Base-by-base conservation (phyloP, 352 stramenopile genomes). In the Lagenidium giganteum region DNA sequence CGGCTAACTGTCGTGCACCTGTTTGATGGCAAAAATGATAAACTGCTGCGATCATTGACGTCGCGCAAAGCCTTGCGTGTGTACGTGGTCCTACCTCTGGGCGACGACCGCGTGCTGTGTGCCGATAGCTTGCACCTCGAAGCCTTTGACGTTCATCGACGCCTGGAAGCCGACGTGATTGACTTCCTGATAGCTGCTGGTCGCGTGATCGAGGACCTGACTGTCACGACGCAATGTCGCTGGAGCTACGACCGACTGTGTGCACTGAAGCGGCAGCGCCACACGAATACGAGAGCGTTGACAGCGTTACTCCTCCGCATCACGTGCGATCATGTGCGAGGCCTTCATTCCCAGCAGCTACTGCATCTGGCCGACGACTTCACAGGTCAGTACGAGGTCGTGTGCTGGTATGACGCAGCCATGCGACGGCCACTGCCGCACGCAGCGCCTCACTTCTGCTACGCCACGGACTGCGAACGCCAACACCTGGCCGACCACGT, bases 261-360 rank as follows among this genome's bases (percentile, higher is more conserved):
- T 37, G 43, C 11, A 9, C 48, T 79, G 1, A 70, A 64, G 0
- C 46, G 43, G 0, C 39, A 32, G 8, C 54, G 62, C 0, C 77
- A 89, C 13, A 6, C 43, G 0, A 74, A 83, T 16, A 63, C 30
- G 42, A 49, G 3, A 63, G 51, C 0, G 39, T 83, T 23, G 42
- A 87, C 8, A 29, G 58, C 12, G 48, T 79, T 7, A 38, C 86
- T n/a, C 67, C 65, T 8, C 63, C 61, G 1, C 67, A 87, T 5
- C 54, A 90, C 6, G 59, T n/a, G n/a, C n/a, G n/a, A n/a, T n/a
- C n/a, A n/a, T n/a, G n/a, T n/a, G n/a, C n/a, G 65, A 5, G 39
- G 47, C 6, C 18, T 89, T 1, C 73, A 90, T 25, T 89, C 75
- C 6, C 69, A 83, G 22, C 77, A 93, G 32, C 63, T 93, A 17